Percentiles rank a stretch among this genome's conserved stretches.
Evolutionary conservation across 768 basidiomycete species (phyloP).

Genomic region (Tephrocybe sp.): DNA sequence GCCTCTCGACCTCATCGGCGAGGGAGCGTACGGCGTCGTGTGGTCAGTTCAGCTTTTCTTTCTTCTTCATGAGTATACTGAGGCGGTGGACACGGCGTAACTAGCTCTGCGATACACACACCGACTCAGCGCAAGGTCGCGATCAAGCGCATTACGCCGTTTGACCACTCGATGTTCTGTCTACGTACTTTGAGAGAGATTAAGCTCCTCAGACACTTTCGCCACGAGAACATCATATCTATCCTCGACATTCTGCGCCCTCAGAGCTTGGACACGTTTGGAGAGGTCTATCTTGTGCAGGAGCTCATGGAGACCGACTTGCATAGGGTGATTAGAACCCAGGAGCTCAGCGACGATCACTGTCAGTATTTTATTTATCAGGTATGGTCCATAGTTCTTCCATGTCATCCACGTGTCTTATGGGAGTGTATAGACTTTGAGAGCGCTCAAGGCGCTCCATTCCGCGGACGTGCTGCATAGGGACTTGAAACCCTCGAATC

Average conservation of each 20-base stretch:
- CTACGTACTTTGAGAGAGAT: slow-evolving; percentile 85
- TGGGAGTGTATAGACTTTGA: slow-evolving; percentile 60
- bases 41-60: slow-evolving; percentile 37
- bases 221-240: slow-evolving; percentile 88
- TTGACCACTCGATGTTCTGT: slow-evolving; percentile 94
- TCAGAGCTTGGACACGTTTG: slow-evolving; percentile 71
- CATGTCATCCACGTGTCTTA: background rate
- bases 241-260: slow-evolving; percentile 94
- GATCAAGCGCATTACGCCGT: slow-evolving; percentile 94
- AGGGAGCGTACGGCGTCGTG: slow-evolving; percentile 94
- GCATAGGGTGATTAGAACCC: slow-evolving; percentile 94
- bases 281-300: slow-evolving; percentile 69
- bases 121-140: slow-evolving; percentile 85
- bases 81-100: too few relatives aligned
- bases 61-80: too few relatives aligned
- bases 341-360: slow-evolving; percentile 92
- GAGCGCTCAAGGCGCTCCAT: slow-evolving; percentile 93
- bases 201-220: slow-evolving; percentile 88
- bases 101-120: slow-evolving; percentile 73
- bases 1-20: slow-evolving; percentile 84
- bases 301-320: slow-evolving; percentile 93
- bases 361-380: slow-evolving; percentile 98
- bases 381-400: slow-evolving; percentile 36
- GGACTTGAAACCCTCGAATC: slow-evolving; percentile 95
- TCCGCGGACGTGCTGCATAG: slow-evolving; percentile 94